phyloP scores from a whole-genome alignment of 192 early-diverging fungal species.

The Umbelopsis ramanniana region DNA sequence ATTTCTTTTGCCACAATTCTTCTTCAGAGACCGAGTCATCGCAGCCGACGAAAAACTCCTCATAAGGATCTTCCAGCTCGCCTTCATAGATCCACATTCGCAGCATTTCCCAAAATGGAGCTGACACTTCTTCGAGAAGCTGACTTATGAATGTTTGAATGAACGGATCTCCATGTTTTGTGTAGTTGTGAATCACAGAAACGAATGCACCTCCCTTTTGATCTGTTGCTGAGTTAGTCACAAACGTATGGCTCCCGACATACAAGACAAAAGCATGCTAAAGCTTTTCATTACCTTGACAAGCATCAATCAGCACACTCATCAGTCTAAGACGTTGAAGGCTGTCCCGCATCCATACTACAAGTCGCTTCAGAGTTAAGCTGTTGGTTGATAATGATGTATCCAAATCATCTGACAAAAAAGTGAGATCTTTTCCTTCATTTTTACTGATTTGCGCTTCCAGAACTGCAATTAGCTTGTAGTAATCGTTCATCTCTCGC shows the following conservation, averaged over 20 bases:
- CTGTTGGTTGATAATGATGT: slow-evolving; percentile 52
- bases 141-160: slow-evolving; percentile 76
- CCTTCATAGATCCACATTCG: slow-evolving; percentile 93
- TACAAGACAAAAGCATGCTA: not conserved
- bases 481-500: slow-evolving; percentile 83
- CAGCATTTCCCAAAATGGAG: slow-evolving; percentile 92
- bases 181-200: slow-evolving; percentile 79
- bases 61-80: slow-evolving; percentile 89
- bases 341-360: slow-evolving; percentile 86
- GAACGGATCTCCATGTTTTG: slow-evolving; percentile 92
- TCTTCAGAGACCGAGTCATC: slow-evolving; percentile 61
- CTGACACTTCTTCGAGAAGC: slow-evolving; percentile 76
- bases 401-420: slow-evolving; percentile 29
- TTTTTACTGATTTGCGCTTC: slow-evolving; percentile 67
- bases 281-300: slow-evolving; percentile 46
- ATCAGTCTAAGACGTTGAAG: slow-evolving; percentile 78
- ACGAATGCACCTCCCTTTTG: slow-evolving; percentile 73
- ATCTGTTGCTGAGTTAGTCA: slow-evolving; percentile 32
- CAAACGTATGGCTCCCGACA: not conserved
- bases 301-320: slow-evolving; percentile 68
- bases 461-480: slow-evolving; percentile 81
- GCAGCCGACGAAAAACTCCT: slow-evolving; percentile 87
- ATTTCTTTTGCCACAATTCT: slow-evolving; percentile 85
- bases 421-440: not conserved
- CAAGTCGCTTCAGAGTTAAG: slow-evolving; percentile 81